phyloP scores from a whole-genome alignment of 2,329 filamentous ascomycete species.

The Penicillium rolfsii region DNA sequence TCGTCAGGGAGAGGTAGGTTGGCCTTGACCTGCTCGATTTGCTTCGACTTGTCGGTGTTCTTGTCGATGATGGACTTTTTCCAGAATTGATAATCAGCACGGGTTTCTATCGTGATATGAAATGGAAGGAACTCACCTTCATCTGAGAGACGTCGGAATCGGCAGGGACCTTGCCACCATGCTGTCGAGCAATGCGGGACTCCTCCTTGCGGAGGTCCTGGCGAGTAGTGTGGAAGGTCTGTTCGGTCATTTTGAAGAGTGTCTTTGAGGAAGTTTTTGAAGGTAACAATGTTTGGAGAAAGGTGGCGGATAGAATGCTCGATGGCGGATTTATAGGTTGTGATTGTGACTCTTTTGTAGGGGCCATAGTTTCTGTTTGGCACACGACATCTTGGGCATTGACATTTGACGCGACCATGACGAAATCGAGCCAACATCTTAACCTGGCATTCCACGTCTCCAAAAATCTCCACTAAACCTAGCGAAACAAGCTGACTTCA shows the following conservation, averaged over 20 bases:
- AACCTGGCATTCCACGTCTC: constrained; percentile 11
- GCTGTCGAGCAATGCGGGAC: constrained; percentile 44
- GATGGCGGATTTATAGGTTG: neutral
- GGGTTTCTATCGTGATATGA: neutral
- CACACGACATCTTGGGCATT: constrained; percentile 9
- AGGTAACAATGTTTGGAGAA: neutral
- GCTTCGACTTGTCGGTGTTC: constrained; percentile 59
- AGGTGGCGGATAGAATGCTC: neutral
- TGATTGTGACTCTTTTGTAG: constrained; percentile 4
- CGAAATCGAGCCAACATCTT: constrained; percentile 18
- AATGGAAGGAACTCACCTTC: constrained; percentile 44
- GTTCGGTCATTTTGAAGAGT: constrained; percentile 36
- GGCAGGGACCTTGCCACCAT: constrained; percentile 48
- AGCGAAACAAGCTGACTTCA: constrained; percentile 4
- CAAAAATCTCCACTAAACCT: constrained; percentile 9
- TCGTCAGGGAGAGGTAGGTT: constrained; percentile 81
- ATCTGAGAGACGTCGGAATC: constrained; percentile 51
- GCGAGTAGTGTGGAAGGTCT: constrained; percentile 54
- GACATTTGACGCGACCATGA: constrained; percentile 27
- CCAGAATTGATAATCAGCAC: neutral
- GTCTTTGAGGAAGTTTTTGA: neutral
- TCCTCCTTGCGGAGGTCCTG: constrained; percentile 55
- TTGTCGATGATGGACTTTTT: constrained; percentile 45
- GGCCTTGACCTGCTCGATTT: constrained; percentile 69
- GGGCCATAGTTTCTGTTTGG: neutral